phyloP scores from a whole-genome alignment of 306 rosid genomes.

The Alnus rubra region DNA sequence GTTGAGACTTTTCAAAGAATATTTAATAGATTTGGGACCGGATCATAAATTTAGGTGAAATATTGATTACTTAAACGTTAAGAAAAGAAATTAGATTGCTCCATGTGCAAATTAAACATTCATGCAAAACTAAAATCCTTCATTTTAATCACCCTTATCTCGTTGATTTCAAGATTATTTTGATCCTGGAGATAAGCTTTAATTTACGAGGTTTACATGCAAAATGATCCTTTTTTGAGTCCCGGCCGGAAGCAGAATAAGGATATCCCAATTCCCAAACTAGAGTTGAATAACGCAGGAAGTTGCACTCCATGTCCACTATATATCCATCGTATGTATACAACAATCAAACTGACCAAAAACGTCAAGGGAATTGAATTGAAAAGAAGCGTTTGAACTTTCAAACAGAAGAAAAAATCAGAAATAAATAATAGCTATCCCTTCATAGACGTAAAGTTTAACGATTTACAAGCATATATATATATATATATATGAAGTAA shows the following conservation, averaged over 20 bases:
- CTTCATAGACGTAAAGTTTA: slow-evolving; percentile 36
- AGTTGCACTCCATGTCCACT: neutral
- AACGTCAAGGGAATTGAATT: neutral
- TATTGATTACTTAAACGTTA: neutral
- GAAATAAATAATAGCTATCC: slow-evolving; percentile 35
- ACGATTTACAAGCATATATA: slow-evolving; percentile 49
- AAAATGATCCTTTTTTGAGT: neutral
- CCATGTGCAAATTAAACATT: neutral
- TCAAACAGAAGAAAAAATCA: neutral
- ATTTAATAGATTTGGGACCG: neutral
- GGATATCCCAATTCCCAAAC: neutral
- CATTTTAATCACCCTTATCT: neutral
- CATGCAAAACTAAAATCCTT: neutral
- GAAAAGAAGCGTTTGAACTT: too few species aligned
- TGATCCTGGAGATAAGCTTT: neutral
- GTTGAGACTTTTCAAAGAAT: neutral
- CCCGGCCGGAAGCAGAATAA: neutral
- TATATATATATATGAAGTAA: too few species aligned
- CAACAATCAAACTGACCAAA: neutral
- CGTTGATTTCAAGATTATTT: neutral
- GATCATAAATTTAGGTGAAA: neutral
- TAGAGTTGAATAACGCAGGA: neutral
- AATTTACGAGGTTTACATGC: too few species aligned
- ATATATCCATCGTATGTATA: neutral
- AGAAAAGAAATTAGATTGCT: neutral